Evolutionary conservation across 768 basidiomycete species (phyloP), one percentile per base, ranked within the genome.

Genomic region (Goffeauzyma gilvescens): DNA sequence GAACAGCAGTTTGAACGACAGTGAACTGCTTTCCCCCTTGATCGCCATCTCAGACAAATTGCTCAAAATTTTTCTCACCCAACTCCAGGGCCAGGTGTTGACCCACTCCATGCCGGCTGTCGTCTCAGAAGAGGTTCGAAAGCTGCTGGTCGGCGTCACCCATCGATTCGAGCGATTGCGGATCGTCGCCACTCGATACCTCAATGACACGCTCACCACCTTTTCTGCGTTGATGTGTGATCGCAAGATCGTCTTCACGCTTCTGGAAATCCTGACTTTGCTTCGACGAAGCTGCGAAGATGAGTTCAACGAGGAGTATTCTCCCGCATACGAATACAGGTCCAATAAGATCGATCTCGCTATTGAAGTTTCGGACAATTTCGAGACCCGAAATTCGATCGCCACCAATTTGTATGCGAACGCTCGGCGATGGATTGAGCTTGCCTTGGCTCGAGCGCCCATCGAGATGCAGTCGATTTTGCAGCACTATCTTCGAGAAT

Each of bases 211-310:
- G 30, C 78, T 96, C 50, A 79, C 76, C 6, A 83, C 81, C 1
- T 95, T 95, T 64, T 87, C 93, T 2, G 86, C 87, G 12, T 68
- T 98, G 38, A 81, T 93, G 75, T 96, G 90, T 63, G 80, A 89
- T 54, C 74, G 78, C 3, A 71, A 76, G 8, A 71, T 96, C 10
- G 81, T 96, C 5, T 86, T 79, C 51, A 75, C 82, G 28, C 79
- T 95, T 36, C 69, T 96, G 28, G 90, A 98, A 55, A 78, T 84
- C 33, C 69, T 98, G 46, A 95, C 93, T 0, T 69, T 95, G 7
- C 67, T 96, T 49, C 75, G 86, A 46, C 73, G 76, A 36, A 77
- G 85, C 0, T 85, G 83, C 55, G 84, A 95, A 62, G 81, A 85
- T 48, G 85, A 93, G 65, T 85, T 76, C 52, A 66, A 74, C 3